Conservation (phyloP, 1,284 basidiomycete genomes). For the Moesziomyces antarcticus region DNA sequence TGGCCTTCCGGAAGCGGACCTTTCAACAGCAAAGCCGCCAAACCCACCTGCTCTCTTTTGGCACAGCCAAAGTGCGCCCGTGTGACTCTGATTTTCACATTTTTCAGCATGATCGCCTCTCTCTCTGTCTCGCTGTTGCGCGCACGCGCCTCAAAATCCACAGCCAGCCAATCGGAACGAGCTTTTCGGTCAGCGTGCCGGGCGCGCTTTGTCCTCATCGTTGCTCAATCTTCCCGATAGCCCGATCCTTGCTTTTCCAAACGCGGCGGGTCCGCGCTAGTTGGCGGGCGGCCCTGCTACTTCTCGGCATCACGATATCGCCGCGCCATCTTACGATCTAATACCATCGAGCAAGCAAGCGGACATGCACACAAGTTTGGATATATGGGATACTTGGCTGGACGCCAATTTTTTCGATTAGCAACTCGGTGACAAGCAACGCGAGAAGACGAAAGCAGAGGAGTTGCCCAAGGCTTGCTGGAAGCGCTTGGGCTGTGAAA, state of each 20-base stretch:
- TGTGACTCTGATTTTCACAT: not conserved
- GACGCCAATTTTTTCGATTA: conserved; percentile 27
- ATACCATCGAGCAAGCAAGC: not conserved
- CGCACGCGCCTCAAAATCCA: conserved; percentile 1
- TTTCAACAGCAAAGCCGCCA: conserved; percentile 26
- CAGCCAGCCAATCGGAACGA: conserved; percentile 17
- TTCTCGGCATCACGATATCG: too few relatives aligned
- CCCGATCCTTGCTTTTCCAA: not conserved
- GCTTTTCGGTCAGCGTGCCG: conserved; percentile 27
- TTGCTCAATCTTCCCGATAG: not conserved
- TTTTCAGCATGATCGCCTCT: conserved; percentile 5
- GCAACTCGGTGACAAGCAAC: conserved; percentile 11
- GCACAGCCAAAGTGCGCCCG: not conserved
- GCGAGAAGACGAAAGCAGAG: conserved; percentile 4
- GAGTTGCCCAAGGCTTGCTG: conserved; percentile 9
- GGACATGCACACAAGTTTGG: not conserved
- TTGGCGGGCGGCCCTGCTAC: not conserved
- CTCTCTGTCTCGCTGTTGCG: conserved; percentile 1
- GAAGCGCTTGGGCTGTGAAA: conserved; percentile 11
- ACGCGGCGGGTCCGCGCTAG: not conserved
- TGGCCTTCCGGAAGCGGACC: conserved; percentile 23
- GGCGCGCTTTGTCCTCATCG: not conserved
- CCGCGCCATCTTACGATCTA: not conserved
- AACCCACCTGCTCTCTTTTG: conserved; percentile 2
- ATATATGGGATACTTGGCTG: conserved; percentile 6